Percentiles rank a stretch among this genome's conserved stretches.
Evolutionary conservation across 495 filamentous ascomycete genomes (phyloP).

Genomic region (Aspergillus campestris): DNA sequence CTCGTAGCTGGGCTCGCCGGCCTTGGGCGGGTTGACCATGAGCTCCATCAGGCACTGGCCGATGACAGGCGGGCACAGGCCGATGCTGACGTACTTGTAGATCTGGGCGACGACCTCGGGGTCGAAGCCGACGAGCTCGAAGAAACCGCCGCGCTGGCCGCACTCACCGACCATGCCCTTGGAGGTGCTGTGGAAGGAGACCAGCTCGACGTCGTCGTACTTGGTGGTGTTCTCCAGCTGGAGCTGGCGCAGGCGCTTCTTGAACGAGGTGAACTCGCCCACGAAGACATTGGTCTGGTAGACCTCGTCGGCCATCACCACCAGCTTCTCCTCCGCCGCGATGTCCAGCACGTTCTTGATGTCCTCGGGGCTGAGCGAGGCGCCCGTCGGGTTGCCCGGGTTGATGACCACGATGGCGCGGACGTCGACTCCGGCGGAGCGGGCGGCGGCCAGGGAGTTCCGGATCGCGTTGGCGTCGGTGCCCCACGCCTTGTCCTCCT

Average conservation of each 20-base stretch:
- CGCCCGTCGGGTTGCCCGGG: conserved; percentile 94
- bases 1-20: conserved; percentile 71
- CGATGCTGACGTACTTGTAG: conserved; percentile 97
- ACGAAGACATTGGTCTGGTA: conserved; percentile 98
- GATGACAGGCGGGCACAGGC: conserved; percentile 87
- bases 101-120: conserved; percentile 80
- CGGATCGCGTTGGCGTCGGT: conserved; percentile 74
- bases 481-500: conserved; percentile 78
- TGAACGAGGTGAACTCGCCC: conserved; percentile 91
- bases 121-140: conserved; percentile 87
- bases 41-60: conserved; percentile 93
- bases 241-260: conserved; percentile 74
- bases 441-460: conserved; percentile 59
- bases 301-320: conserved; percentile 91
- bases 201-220: conserved; percentile 82
- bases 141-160: conserved; percentile 94
- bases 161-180: conserved; percentile 99
- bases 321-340: conserved; percentile 76
- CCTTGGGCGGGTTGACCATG: conserved; percentile 88
- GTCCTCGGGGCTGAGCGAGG: conserved; percentile 66
- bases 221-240: conserved; percentile 65
- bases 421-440: conserved; percentile 68
- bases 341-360: conserved; percentile 75
- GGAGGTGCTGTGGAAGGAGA: conserved; percentile 73
- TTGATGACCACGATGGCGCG: conserved; percentile 95